Percentiles rank a stretch among this genome's conserved stretches.
Conservation (phyloP, 805 yeast genomes). For the Nakazawaea molendinolei region DNA sequence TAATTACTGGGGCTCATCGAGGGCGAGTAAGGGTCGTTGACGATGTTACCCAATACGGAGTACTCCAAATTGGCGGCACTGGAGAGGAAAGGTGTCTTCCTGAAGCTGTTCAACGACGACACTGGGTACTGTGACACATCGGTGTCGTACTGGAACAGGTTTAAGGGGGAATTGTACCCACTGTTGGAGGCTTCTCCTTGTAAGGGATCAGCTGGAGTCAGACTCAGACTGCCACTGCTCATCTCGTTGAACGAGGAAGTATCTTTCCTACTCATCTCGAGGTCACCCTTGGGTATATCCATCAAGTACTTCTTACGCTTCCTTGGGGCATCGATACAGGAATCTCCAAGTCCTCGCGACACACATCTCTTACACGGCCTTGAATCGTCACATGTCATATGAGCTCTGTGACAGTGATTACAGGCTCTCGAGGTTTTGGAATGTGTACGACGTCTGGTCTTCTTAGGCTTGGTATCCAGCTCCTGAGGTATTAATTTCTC, state of each 20-base stretch:
- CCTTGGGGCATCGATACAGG: conserved; percentile 87
- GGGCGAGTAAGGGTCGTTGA: conserved; percentile 36
- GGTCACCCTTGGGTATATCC: conserved; percentile 50
- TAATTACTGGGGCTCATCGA: conserved; percentile 26
- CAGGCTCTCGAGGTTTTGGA: conserved; percentile 85
- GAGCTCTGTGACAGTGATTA: conserved; percentile 83
- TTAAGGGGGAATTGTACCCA: conserved; percentile 5
- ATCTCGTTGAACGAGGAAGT: neutral
- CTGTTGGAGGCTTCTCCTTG: neutral
- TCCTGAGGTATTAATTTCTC: too few relatives aligned
- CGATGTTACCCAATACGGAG: conserved; percentile 58
- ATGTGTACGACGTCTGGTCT: conserved; percentile 26
- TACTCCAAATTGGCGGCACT: conserved; percentile 72
- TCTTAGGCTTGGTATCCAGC: conserved; percentile 5
- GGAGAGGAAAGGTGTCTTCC: conserved; percentile 46
- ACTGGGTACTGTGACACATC: neutral
- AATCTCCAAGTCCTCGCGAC: conserved; percentile 53
- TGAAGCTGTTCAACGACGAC: conserved; percentile 2
- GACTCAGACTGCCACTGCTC: conserved; percentile 1
- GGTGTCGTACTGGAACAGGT: conserved; percentile 5
- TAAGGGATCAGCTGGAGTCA: neutral
- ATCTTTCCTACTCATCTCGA: neutral
- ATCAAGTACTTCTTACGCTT: conserved; percentile 75
- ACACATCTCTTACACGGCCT: conserved; percentile 69
- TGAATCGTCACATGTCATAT: conserved; percentile 78